Percentiles rank a stretch among this genome's conserved stretches.
phyloP scores from a whole-genome alignment of 306 rosid genomes.

The Mimosa bimucronata region DNA sequence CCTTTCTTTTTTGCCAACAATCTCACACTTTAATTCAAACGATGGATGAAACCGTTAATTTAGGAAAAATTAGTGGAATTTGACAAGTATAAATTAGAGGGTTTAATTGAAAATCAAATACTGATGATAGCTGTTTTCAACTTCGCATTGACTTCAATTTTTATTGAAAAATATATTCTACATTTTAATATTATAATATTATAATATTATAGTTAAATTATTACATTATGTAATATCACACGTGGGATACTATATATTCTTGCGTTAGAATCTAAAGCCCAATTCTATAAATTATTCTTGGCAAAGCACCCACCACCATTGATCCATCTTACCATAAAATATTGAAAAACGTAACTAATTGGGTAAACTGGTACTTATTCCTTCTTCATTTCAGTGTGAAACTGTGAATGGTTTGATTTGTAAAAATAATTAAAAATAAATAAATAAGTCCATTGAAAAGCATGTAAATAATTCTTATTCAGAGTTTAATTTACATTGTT shows the following conservation, averaged over 20 bases:
- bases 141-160: not conserved
- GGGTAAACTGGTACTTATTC: not conserved
- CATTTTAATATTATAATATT: too few species aligned
- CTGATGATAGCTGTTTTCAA: not conserved
- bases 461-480: not conserved
- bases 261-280: not conserved
- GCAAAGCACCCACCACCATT: not conserved
- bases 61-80: not conserved
- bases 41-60: not conserved
- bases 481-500: too few species aligned
- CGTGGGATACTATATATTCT: not conserved
- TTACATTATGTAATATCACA: not conserved
- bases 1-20: too few species aligned
- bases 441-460: too few species aligned
- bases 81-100: not conserved
- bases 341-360: not conserved
- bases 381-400: not conserved
- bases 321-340: not conserved
- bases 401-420: not conserved
- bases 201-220: too few species aligned
- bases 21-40: too few species aligned
- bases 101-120: not conserved
- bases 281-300: not conserved
- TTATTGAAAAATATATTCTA: not conserved
- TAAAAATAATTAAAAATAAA: too few species aligned